These are phyloP conservation scores for Populus tomentosa DNA, from an alignment of 441 rosid genomes.

Conservation along the genomic window DNA sequence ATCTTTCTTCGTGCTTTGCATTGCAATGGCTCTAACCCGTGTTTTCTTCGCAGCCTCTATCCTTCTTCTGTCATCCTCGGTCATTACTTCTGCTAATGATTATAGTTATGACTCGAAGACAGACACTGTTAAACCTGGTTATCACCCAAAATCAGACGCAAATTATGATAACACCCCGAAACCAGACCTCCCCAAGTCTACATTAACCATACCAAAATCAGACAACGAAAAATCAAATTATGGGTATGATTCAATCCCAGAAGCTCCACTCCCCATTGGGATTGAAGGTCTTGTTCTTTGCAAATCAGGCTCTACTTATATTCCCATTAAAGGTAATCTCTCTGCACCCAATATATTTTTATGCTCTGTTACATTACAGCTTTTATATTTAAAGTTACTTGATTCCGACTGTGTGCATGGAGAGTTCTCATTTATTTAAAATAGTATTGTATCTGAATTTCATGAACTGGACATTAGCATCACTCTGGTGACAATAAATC, in stretches of 20 bases:
- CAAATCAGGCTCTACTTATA: conserved; percentile 25
- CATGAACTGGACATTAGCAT: not conserved
- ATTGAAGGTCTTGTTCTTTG: conserved; percentile 35
- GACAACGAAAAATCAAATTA: not conserved
- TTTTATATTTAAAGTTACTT: not conserved
- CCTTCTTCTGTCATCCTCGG: not conserved
- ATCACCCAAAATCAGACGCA: not conserved
- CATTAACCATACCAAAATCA: not conserved
- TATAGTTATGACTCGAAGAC: conserved; percentile 14
- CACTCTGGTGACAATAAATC: not conserved
- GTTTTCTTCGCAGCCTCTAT: not conserved
- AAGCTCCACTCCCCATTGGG: conserved; percentile 19
- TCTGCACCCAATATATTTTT: not conserved
- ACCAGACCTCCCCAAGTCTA: not conserved
- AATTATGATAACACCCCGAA: no score
- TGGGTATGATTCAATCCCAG: not conserved
- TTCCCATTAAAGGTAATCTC: conserved; percentile 30
- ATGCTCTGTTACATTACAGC: not conserved
- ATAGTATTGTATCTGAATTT: not conserved
- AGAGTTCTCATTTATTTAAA: no score
- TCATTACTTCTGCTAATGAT: conserved; percentile 8
- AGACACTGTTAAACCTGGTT: not conserved
- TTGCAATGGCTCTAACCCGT: not conserved
- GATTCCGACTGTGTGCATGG: not conserved
- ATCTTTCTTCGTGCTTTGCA: not conserved